Evolutionary conservation across 140 eudicot genomes (phyloP).

Genomic region (Anethum foeniculum): DNA sequence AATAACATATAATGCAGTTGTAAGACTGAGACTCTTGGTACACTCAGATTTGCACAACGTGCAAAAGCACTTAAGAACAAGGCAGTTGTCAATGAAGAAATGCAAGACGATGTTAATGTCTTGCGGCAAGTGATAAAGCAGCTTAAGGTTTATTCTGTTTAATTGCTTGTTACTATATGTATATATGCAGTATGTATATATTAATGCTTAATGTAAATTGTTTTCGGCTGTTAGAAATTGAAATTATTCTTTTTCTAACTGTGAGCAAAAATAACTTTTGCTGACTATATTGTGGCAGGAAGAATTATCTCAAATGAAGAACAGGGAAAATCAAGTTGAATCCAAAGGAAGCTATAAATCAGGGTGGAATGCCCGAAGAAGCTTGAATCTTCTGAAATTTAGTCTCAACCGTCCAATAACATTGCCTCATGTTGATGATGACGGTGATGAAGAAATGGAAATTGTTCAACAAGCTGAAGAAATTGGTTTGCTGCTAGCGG

Average conservation of each 20-base stretch:
- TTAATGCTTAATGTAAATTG: background rate
- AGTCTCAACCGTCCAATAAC: slow-evolving; percentile 73
- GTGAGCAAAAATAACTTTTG: background rate
- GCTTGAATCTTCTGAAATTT: slow-evolving; percentile 64
- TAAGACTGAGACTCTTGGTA: slow-evolving; percentile 81
- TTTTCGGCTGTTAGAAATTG: background rate
- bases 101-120: slow-evolving; percentile 78
- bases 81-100: slow-evolving; percentile 75
- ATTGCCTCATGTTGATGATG: slow-evolving; percentile 67
- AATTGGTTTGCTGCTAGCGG: slow-evolving; percentile 21
- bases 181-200: background rate
- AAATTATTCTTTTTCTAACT: background rate
- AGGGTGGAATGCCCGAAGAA: slow-evolving; percentile 83
- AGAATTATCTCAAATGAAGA: slow-evolving; percentile 64
- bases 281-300: slow-evolving; percentile 36
- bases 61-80: slow-evolving; percentile 90
- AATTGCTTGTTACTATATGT: background rate
- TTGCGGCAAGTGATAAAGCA: slow-evolving; percentile 77
- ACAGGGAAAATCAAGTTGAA: slow-evolving; percentile 41
- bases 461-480: slow-evolving; percentile 49
- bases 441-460: slow-evolving; percentile 92
- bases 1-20: slow-evolving; percentile 43
- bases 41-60: slow-evolving; percentile 92
- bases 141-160: slow-evolving; percentile 36
- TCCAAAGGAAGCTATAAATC: slow-evolving; percentile 41